Conservation (phyloP, 2,329 filamentous ascomycete species). For the Macrophomina tecta region DNA sequence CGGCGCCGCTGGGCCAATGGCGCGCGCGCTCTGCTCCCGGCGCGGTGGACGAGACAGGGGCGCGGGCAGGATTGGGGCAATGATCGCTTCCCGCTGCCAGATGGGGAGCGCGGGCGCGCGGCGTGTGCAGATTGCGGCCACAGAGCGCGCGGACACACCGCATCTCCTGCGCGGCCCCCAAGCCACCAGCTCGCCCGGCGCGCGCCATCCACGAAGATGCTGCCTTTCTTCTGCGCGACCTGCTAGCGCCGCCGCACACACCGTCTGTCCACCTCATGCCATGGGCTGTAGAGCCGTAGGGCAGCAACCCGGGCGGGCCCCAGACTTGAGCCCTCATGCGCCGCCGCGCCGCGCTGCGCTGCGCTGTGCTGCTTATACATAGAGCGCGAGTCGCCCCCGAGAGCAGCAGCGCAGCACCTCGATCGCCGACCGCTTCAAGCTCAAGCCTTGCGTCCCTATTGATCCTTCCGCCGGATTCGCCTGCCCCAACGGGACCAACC, state of each 20-base stretch:
- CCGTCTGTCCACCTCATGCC: slow-evolving; percentile 43
- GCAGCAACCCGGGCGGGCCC: slow-evolving; percentile 33
- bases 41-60: slow-evolving; percentile 27
- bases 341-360: neutral
- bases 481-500: slow-evolving; percentile 10
- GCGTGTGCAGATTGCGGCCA: slow-evolving; percentile 29
- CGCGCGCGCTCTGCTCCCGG: slow-evolving; percentile 29
- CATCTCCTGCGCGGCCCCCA: slow-evolving; percentile 38
- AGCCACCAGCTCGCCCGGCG: slow-evolving; percentile 43
- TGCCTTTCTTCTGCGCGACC: slow-evolving; percentile 40
- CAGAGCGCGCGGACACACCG: slow-evolving; percentile 42
- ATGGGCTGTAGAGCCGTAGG: slow-evolving; percentile 40
- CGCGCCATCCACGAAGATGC: slow-evolving; percentile 43
- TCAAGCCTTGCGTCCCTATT: slow-evolving; percentile 16
- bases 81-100: slow-evolving; percentile 26
- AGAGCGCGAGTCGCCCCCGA: neutral
- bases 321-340: neutral
- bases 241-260: slow-evolving; percentile 42
- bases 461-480: slow-evolving; percentile 23
- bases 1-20: slow-evolving; percentile 3
- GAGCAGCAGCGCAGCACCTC: neutral
- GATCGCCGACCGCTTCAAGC: neutral
- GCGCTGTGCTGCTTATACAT: slow-evolving; percentile 10
- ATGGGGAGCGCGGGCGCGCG: slow-evolving; percentile 24
- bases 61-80: slow-evolving; percentile 33